These are phyloP conservation scores for Nakaseomyces glabratus DNA, from an alignment of 1,139 yeast genomes.

Conservation along the genomic window DNA sequence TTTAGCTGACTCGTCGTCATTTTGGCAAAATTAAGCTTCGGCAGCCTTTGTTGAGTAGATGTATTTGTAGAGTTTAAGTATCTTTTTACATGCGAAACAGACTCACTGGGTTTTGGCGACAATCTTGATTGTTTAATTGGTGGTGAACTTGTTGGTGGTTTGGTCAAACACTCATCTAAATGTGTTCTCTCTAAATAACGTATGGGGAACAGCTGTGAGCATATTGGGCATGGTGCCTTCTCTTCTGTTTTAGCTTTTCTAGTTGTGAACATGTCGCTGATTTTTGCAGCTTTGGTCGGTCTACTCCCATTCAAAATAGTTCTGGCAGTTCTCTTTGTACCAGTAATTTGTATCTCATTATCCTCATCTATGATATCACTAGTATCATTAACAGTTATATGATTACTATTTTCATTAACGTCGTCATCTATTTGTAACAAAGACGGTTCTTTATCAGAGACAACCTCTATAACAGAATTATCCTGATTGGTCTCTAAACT, in stretches of 20 bases:
- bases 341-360: conserved; percentile 28
- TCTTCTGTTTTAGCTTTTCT: conserved; percentile 10
- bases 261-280: conserved; percentile 5
- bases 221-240: conserved; percentile 60
- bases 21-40: conserved; percentile 55
- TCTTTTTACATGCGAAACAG: conserved; percentile 17
- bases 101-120: background rate
- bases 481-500: conserved; percentile 1
- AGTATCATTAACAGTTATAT: conserved; percentile 8
- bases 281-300: background rate
- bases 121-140: background rate
- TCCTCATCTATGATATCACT: conserved; percentile 14
- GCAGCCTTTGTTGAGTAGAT: conserved; percentile 30
- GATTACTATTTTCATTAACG: conserved; percentile 1
- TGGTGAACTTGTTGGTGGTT: conserved; percentile 14
- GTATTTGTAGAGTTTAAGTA: conserved; percentile 22
- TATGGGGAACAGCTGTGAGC: conserved; percentile 48
- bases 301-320: conserved; percentile 12
- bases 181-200: conserved; percentile 54
- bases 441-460: conserved; percentile 11
- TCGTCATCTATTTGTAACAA: background rate
- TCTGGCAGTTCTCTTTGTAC: conserved; percentile 15
- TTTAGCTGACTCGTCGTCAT: conserved; percentile 54
- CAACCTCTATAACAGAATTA: conserved; percentile 15
- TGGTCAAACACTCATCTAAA: conserved; percentile 55